Evolutionary conservation across 176 grass and related monocot genomes (phyloP).

Genomic region (Oryza longistaminata): DNA sequence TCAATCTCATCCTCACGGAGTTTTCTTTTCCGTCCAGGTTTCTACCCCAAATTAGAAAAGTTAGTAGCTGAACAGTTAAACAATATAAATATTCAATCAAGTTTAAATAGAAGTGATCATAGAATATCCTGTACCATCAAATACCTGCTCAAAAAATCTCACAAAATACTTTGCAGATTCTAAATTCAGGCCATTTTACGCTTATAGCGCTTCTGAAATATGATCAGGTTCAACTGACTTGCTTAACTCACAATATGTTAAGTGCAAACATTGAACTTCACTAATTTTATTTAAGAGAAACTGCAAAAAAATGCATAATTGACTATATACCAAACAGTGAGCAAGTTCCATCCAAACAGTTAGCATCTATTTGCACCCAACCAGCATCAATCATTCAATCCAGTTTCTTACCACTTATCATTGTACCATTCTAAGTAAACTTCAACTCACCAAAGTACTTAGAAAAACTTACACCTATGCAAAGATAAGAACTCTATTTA

Average conservation of each 20-base stretch:
- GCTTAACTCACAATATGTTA: not conserved
- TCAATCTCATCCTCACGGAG: conserved; percentile 68
- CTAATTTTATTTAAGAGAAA: not conserved
- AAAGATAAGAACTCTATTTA: not conserved
- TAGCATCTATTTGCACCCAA: not conserved
- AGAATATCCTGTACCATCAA: not conserved
- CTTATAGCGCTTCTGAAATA: not conserved
- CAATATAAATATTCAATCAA: not conserved
- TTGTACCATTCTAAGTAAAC: not conserved
- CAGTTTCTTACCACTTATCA: not conserved
- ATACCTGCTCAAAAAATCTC: not conserved
- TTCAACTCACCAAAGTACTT: not conserved
- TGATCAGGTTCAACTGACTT: not conserved
- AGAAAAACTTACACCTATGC: not conserved
- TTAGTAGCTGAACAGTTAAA: conserved; percentile 5
- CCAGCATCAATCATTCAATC: not conserved
- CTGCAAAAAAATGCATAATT: not conserved
- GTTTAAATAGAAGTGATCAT: conserved; percentile 13
- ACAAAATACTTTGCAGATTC: conserved; percentile 16
- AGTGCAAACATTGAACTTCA: not conserved
- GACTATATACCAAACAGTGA: not conserved
- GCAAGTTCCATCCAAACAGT: not conserved
- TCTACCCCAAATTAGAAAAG: conserved; percentile 48
- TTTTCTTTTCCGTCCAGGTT: conserved; percentile 86
- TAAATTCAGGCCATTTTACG: not conserved